These are phyloP conservation scores for Lagenidium giganteum DNA, from an alignment of 352 stramenopile genomes.

Conservation along the genomic window DNA sequence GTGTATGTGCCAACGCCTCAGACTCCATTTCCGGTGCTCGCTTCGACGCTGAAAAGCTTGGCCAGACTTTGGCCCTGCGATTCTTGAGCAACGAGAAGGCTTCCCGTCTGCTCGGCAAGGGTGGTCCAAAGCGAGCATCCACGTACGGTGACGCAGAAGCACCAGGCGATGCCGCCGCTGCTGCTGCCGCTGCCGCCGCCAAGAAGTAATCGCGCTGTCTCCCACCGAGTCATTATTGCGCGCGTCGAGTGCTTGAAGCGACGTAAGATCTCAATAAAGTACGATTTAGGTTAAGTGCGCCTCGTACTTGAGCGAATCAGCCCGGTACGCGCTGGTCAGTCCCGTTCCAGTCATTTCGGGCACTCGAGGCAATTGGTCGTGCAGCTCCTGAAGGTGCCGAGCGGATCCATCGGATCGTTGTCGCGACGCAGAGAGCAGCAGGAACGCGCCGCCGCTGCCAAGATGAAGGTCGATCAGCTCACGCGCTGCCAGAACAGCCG, in stretches of 20 bases:
- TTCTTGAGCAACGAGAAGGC: constrained; percentile 56
- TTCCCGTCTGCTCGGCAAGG: constrained; percentile 49
- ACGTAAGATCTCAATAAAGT: constrained; percentile 2
- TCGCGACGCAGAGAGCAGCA: no score
- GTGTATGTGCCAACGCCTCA: no score
- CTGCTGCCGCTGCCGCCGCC: constrained; percentile 34
- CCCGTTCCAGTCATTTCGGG: constrained; percentile 62
- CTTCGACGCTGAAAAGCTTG: constrained; percentile 49
- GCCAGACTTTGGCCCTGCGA: constrained; percentile 52
- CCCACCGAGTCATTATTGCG: no score
- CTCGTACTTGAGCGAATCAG: constrained; percentile 13
- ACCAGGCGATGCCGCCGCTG: constrained; percentile 57
- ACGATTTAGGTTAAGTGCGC: no score
- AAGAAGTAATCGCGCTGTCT: constrained; percentile 17
- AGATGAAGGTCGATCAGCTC: no score
- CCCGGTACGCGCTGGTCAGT: constrained; percentile 15
- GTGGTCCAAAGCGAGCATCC: constrained; percentile 60
- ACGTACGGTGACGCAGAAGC: constrained; percentile 71
- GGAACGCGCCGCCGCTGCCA: no score
- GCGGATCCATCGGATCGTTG: background rate
- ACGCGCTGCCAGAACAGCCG: constrained; percentile 62
- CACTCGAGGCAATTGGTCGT: no score
- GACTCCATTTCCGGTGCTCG: constrained; percentile 51
- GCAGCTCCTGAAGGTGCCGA: constrained; percentile 5
- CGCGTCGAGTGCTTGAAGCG: constrained; percentile 1